A percentile compares a stretch with the other conserved stretches of the same genome.
phyloP scores from a whole-genome alignment of 805 yeast genomes.

The Saitoella complicata region DNA sequence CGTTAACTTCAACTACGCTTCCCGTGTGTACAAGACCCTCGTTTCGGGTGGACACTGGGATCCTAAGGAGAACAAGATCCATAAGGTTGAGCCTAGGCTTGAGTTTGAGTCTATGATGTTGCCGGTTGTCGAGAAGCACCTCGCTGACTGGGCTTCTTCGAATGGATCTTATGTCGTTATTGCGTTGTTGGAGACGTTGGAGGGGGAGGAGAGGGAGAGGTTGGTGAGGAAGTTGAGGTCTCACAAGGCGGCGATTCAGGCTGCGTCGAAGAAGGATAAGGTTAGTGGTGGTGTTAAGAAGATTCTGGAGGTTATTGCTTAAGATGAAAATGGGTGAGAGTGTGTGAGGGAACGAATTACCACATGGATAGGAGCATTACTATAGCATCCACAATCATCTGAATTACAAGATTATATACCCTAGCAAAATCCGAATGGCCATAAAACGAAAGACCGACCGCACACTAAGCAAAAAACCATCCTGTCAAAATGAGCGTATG shows the following conservation, averaged over 20 bases:
- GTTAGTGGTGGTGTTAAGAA: constrained; percentile 18
- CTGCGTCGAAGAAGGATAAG: constrained; percentile 18
- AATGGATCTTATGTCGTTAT: constrained; percentile 70
- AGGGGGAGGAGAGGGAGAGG: constrained; percentile 23
- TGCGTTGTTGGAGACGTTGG: constrained; percentile 55
- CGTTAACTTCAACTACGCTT: constrained; percentile 51
- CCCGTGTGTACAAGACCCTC: constrained; percentile 57
- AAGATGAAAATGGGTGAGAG: too few species aligned
- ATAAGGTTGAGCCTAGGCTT: constrained; percentile 34
- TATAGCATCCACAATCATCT: too few species aligned
- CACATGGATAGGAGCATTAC: too few species aligned
- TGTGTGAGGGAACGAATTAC: too few species aligned
- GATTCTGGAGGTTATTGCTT: constrained; percentile 12
- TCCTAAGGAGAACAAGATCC: constrained; percentile 38
- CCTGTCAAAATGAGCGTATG: too few species aligned
- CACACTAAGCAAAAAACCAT: too few species aligned
- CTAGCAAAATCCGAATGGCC: too few species aligned
- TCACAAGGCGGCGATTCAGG: constrained; percentile 13
- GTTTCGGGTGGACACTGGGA: constrained; percentile 81
- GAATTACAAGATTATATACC: too few species aligned
- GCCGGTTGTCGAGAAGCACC: constrained; percentile 37
- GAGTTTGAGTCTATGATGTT: constrained; percentile 32
- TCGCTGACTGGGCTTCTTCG: constrained; percentile 53
- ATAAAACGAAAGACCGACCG: too few species aligned
- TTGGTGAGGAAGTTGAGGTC: constrained; percentile 40